Evolutionary conservation across 164 flowering plant species (phyloP).

Genomic region (Euptelea pleiosperma): DNA sequence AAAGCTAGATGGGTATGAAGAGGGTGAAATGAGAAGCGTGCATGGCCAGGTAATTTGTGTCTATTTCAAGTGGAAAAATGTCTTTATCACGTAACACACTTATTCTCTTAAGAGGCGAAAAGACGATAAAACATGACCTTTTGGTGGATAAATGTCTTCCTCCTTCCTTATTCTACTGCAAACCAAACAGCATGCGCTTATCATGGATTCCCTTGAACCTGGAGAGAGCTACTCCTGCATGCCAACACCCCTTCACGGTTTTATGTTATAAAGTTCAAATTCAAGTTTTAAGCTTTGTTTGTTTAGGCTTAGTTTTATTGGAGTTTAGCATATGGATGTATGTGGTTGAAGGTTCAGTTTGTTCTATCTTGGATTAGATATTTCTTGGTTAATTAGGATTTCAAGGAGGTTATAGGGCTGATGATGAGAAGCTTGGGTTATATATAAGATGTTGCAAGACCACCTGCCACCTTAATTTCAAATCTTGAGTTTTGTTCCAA

Average conservation of each 20-base stretch:
- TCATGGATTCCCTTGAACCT: neutral
- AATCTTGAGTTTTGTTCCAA: no score
- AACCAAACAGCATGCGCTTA: neutral
- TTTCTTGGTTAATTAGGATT: neutral
- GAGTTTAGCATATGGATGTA: no score
- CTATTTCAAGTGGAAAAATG: neutral
- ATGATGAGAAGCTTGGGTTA: neutral
- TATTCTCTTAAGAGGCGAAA: neutral
- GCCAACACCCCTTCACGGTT: no score
- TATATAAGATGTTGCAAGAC: no score
- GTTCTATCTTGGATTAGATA: neutral
- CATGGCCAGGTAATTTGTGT: constrained; percentile 77
- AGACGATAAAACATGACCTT: neutral
- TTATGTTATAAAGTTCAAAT: no score
- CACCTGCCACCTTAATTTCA: no score
- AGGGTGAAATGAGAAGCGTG: constrained; percentile 92
- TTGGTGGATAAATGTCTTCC: neutral
- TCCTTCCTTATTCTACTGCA: neutral
- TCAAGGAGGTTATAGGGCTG: neutral
- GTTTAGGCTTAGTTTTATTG: no score
- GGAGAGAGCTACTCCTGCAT: no score
- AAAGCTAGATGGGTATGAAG: constrained; percentile 97
- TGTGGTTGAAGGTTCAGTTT: neutral
- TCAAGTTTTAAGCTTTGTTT: no score
- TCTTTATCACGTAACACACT: neutral